Evolutionary conservation across 441 rosid genomes (phyloP), one percentile per base, ranked within the genome.

Genomic region (Melastoma candidum): DNA sequence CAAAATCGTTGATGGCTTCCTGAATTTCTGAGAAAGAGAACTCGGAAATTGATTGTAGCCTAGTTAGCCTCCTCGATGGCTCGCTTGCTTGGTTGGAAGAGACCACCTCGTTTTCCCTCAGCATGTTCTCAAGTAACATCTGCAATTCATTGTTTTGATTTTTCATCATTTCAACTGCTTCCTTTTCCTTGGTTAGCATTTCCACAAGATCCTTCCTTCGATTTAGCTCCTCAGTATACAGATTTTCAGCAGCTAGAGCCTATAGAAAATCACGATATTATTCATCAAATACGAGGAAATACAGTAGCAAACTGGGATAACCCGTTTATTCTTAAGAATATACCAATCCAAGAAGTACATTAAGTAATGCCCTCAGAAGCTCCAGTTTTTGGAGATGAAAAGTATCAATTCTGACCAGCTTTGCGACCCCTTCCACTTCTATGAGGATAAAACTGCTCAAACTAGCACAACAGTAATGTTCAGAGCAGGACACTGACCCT

Each of bases 141-240:
- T n/a, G 59, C 17, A 54, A 8, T 14, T 62, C 66, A 11, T 62
- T 43, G 13, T 7, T 49, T 36, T 54, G 59, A 22, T 45, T 44
- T 46, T 53, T 12, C 3, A 65, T 68, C 58, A 69, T 74, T 64
- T 51, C 71, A 65, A 77, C 70, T 65, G 71, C 69, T 64, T 71
- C 84, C 62, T 71, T 78, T 71, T 71, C 83, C 61, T 71, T 82
- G 47, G 68, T 77, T 49, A 84, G 63, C 57, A 79, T 80, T 63
- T 72, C 79, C 74, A 86, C 80, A 5, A 72, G 75, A 57, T 81
- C 79, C 73, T 68, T 84, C 70, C 90, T 83, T 59, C 49, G 83
- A 29, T 29, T 29, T 29, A 29, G 36, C 36, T 29, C 36, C 7
- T 29, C 36, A 29, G 36, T 29, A 29, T 29, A 29, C 36, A 29